Conservation (phyloP, 2,329 filamentous ascomycete species). For the Aspergillus pseudoviridinutans region DNA sequence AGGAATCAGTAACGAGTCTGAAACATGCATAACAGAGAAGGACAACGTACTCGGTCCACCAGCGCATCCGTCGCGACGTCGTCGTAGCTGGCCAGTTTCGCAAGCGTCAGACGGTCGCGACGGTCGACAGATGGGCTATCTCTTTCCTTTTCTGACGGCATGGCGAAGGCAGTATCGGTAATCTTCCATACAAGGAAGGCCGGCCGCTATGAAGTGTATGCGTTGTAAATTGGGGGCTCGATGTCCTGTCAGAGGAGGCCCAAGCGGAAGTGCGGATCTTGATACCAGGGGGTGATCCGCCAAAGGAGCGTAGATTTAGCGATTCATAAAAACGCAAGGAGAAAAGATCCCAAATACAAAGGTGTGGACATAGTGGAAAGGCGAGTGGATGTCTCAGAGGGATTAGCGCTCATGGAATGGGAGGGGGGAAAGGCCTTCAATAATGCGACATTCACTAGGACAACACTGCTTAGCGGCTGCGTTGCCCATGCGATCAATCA, state of each 20-base stretch:
- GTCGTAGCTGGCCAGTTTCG: conserved; percentile 87
- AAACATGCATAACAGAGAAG: conserved; percentile 2
- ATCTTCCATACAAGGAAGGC: conserved; percentile 10
- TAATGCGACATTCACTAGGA: conserved; percentile 1
- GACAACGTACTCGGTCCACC: conserved; percentile 77
- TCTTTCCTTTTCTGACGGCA: conserved; percentile 37
- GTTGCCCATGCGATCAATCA: conserved; percentile 9
- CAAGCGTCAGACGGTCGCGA: conserved; percentile 73
- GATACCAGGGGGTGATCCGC: background rate
- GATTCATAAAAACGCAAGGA: conserved; percentile 1
- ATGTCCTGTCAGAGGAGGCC: background rate
- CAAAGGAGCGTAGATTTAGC: conserved; percentile 2
- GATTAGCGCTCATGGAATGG: conserved; percentile 5
- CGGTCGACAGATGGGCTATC: conserved; percentile 30
- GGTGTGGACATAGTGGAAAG: conserved; percentile 2
- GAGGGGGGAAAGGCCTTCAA: background rate
- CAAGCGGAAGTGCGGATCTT: conserved; percentile 7
- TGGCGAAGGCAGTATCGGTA: conserved; percentile 12
- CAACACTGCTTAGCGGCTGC: conserved; percentile 2
- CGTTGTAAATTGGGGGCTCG: conserved; percentile 8
- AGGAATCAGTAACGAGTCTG: conserved; percentile 13
- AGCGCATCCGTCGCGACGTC: conserved; percentile 93
- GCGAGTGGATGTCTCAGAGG: conserved; percentile 3
- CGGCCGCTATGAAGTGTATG: background rate
- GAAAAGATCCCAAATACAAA: conserved; percentile 7